These are phyloP conservation scores for Ogataea pignaliae DNA, from an alignment of 805 yeast genomes.

Conservation along the genomic window DNA sequence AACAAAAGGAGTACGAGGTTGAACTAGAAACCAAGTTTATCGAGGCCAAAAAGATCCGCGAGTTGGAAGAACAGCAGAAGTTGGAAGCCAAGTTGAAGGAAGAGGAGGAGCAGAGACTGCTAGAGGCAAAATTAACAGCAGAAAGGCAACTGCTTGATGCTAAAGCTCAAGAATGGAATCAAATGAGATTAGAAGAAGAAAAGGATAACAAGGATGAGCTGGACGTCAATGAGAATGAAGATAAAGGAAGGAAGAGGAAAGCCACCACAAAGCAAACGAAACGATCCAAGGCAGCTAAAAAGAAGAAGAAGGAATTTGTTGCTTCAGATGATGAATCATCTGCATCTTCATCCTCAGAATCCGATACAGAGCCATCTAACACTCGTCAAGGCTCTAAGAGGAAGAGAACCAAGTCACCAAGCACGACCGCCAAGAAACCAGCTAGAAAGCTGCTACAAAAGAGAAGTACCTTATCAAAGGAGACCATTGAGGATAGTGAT, in stretches of 20 bases:
- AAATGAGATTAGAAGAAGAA: conserved; percentile 30
- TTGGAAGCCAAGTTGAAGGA: conserved; percentile 40
- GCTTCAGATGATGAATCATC: conserved; percentile 41
- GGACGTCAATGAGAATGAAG: conserved; percentile 31
- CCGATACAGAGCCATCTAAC: conserved; percentile 9
- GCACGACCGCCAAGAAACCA: conserved; percentile 8
- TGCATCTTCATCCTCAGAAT: conserved; percentile 8
- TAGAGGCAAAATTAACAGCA: conserved; percentile 37
- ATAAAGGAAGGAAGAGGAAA: conserved; percentile 26
- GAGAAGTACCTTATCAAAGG: conserved; percentile 22
- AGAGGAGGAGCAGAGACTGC: conserved; percentile 41
- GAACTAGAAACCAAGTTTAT: conserved; percentile 56
- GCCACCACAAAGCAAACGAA: conserved; percentile 25
- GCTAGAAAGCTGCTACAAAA: conserved; percentile 17
- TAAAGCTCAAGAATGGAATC: conserved; percentile 54
- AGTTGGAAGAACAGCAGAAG: conserved; percentile 44
- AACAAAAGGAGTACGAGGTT: conserved; percentile 64
- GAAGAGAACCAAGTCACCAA: conserved; percentile 1
- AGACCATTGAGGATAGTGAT: conserved; percentile 29
- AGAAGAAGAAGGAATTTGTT: conserved; percentile 27
- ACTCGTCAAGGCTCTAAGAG: neutral
- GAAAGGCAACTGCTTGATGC: conserved; percentile 50
- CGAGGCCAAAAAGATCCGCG: conserved; percentile 66
- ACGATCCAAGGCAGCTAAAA: conserved; percentile 11
- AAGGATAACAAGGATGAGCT: conserved; percentile 32